These are phyloP conservation scores for Heritiera fomes DNA, from an alignment of 345 rosid genomes.

Conservation along the genomic window DNA sequence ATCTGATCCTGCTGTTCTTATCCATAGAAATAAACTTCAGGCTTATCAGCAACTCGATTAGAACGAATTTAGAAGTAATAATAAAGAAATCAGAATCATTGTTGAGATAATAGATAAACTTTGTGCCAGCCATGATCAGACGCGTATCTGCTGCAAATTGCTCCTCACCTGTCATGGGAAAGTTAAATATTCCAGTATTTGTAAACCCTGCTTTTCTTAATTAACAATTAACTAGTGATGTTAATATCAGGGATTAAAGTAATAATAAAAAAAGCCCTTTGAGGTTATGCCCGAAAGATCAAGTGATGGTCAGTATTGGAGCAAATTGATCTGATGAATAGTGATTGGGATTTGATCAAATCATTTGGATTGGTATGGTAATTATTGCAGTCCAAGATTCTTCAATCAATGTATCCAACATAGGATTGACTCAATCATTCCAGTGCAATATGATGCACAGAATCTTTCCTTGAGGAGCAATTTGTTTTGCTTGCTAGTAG, in stretches of 20 bases:
- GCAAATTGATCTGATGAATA: slow-evolving; percentile 24
- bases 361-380: slow-evolving; percentile 31
- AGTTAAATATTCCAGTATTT: slow-evolving; percentile 1
- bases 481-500: not conserved
- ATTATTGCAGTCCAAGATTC: slow-evolving; percentile 62
- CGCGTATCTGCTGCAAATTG: not conserved
- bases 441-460: slow-evolving; percentile 24
- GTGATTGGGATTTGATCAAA: slow-evolving; percentile 31
- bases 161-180: not conserved
- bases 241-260: not conserved
- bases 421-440: slow-evolving; percentile 43
- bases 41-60: not conserved
- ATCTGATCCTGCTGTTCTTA: not conserved
- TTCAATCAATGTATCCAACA: slow-evolving; percentile 34
- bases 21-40: too few species aligned
- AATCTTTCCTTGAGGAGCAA: slow-evolving; percentile 7
- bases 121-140: not conserved
- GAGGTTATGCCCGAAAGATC: not conserved
- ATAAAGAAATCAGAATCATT: not conserved
- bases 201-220: not conserved
- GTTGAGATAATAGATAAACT: too few species aligned
- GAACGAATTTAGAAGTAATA: not conserved
- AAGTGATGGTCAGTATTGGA: slow-evolving; percentile 1
- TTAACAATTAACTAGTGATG: not conserved
- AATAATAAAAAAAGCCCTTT: not conserved